Base-by-base conservation (phyloP, 129 eudicot genomes). In the Flaveria robusta region DNA sequence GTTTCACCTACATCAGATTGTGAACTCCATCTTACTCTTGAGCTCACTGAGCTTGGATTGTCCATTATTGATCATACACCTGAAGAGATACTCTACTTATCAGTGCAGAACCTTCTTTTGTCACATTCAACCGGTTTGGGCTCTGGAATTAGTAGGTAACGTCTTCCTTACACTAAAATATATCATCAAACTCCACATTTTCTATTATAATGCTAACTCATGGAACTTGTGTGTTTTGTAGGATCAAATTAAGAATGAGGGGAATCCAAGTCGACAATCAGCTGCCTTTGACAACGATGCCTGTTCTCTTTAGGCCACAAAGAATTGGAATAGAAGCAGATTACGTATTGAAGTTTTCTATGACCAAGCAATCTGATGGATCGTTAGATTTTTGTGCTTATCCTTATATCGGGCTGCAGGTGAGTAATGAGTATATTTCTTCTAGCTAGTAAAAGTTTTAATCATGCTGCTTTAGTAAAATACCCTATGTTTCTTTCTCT, bases 21-120 rank as follows among this genome's bases (percentile, higher is more conserved):
- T 78, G 99, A 95, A 87, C 82, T 89, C 78, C 99, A 95, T 85
- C 83, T 89, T 81, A 85, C 85, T 65, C 79, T 95, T 82, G 99
- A 95, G 79, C 86, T 95, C 69, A 84, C 87, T 5, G 99, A 95
- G 76, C 89, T 95, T 62, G 99, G 99, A 34, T 41, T 95, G 71
- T 95, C 99, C 55, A 59, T 95, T 74, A 80, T 91, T 78, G 99
- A 95, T 85, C 99, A 95, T 90, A 91, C 97, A 70, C 99, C 99
- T 15, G 99, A 95, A 84, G 99, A 95, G 89, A 89, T 95, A 79
- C 78, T 95, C 58, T 95, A 95, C 83, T 52, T 91, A 24, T 91
- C 99, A 18, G 70, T 91, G 62, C 96, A 89, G 82, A 91, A 81
- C 72, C 96, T 95, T 87, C 80, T 86, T 71, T 77, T 95, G 27